A percentile compares a stretch with the other conserved stretches of the same genome.
These are phyloP conservation scores for Claviceps purpurea DNA, from an alignment of 2,329 filamentous ascomycete genomes.

Conservation along the genomic window DNA sequence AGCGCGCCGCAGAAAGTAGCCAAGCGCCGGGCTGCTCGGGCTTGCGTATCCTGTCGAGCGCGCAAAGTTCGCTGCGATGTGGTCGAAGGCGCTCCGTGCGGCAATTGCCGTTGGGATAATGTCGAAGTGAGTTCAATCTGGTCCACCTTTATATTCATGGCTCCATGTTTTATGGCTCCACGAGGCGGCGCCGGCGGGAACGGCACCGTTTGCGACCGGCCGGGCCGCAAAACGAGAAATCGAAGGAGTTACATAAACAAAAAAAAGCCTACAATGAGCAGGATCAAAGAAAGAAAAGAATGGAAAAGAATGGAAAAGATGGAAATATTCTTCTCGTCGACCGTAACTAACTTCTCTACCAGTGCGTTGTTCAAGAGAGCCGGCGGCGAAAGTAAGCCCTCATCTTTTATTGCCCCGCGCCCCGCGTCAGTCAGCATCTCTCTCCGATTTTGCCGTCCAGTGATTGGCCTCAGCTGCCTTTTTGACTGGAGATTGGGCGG, in stretches of 20 bases:
- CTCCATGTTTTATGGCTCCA: no score
- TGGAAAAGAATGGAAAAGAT: neutral
- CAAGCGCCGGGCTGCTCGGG: conserved; percentile 81
- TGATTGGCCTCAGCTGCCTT: no score
- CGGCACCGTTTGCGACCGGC: no score
- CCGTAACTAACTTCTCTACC: conserved; percentile 6
- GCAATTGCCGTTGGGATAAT: conserved; percentile 72
- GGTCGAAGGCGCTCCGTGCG: conserved; percentile 75
- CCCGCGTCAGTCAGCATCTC: neutral
- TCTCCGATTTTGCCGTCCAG: neutral
- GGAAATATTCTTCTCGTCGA: neutral
- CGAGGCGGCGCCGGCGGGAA: no score
- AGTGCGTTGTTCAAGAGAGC: conserved; percentile 64
- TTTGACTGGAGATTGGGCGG: no score
- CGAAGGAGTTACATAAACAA: no score
- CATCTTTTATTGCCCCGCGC: conserved; percentile 1
- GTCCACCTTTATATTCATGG: no score
- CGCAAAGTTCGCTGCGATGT: conserved; percentile 92
- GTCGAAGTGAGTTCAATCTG: conserved; percentile 36
- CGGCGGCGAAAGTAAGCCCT: conserved; percentile 70
- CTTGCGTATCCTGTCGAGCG: conserved; percentile 76
- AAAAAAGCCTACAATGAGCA: no score
- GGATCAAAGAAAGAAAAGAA: neutral
- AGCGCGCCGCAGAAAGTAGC: conserved; percentile 33
- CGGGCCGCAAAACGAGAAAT: no score